Conservation (phyloP, 23 red algal species). For the Gracilariopsis chorda region DNA sequence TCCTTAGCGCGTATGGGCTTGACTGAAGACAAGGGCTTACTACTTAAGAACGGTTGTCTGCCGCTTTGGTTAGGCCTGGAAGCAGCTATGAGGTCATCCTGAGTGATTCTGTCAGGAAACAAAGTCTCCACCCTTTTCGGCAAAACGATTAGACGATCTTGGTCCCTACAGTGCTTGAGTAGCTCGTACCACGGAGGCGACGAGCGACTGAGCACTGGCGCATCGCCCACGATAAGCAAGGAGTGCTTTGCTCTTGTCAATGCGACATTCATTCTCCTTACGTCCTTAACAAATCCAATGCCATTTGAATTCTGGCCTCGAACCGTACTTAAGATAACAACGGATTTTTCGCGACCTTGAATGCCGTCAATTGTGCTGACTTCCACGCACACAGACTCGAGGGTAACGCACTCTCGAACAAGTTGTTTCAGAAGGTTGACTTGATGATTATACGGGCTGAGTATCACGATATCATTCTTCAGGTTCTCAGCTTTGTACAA, state of each 20-base stretch:
- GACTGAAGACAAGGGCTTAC: too few species aligned
- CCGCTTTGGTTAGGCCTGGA: too few species aligned
- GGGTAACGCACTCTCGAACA: not conserved
- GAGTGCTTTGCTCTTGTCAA: slow-evolving; percentile 82
- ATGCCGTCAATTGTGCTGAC: slow-evolving; percentile 88
- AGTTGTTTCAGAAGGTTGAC: slow-evolving; percentile 46
- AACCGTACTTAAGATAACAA: slow-evolving; percentile 89
- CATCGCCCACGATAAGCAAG: slow-evolving; percentile 77
- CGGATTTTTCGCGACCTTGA: slow-evolving; percentile 85
- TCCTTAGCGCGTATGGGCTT: too few species aligned
- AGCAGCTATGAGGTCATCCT: too few species aligned
- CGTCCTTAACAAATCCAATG: slow-evolving; percentile 95
- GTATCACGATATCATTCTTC: slow-evolving; percentile 26
- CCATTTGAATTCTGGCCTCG: slow-evolving; percentile 31
- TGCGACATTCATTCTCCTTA: slow-evolving; percentile 91
- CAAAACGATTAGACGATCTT: not conserved
- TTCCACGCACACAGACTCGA: slow-evolving; percentile 37
- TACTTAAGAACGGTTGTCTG: too few species aligned
- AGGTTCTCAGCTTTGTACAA: slow-evolving; percentile 2
- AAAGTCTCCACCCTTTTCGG: not conserved
- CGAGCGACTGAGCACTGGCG: slow-evolving; percentile 4
- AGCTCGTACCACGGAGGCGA: slow-evolving; percentile 48
- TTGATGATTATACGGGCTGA: slow-evolving; percentile 83
- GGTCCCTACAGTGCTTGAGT: slow-evolving; percentile 5
- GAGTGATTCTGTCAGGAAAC: not conserved